Base-by-base conservation (phyloP, 306 rosid species). In the Rosa multiflora region DNA sequence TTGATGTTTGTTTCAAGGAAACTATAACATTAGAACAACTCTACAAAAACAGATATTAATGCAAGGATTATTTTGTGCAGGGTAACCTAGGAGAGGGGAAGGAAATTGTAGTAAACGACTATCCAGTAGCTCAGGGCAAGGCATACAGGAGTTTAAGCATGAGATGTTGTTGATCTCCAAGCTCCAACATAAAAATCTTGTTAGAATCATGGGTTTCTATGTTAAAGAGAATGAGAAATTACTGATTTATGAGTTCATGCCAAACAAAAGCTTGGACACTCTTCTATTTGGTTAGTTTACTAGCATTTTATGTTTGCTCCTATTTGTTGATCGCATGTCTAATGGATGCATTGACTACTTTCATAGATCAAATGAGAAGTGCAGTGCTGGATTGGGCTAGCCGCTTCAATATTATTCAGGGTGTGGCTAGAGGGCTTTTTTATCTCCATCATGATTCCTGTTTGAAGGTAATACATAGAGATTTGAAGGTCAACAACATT, bases 241-340 rank as follows among this genome's bases (percentile, higher is more conserved):
- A 47, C 76, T 84, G 10, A 29, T 87, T 14, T 86, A 83, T 23
- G 89, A 86, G 76, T 81, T 75, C 78, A 83, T 81, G 89, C 52
- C 82, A 17, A 86, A 86, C 73, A 79, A 77, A 83, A 84, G 87
- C 74, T 78, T 86, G 82, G 84, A 83, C 71, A n/a, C 48, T 21
- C 76, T 83, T 18, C 67, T 82, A 14, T 87, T 87, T 5, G 75
- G 90, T 84, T 75, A 9, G 87, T 76, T 59, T 20, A 12, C 55
- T 32, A 1, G 35, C 35, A 32, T 1, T 32, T 32, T 32, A 32
- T 32, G 35, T 32, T 32, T 32, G 35, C 35, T 32, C 35, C 2
- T 32, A 32, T 32, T 32, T 32, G 35, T 32, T 32, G 35, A 32
- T 32, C 35, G 35, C 35, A 2, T 32, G 35, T 32, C 35, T 32